phyloP scores from a whole-genome alignment of 768 basidiomycete genomes.

The Pisolithus sp. region DNA sequence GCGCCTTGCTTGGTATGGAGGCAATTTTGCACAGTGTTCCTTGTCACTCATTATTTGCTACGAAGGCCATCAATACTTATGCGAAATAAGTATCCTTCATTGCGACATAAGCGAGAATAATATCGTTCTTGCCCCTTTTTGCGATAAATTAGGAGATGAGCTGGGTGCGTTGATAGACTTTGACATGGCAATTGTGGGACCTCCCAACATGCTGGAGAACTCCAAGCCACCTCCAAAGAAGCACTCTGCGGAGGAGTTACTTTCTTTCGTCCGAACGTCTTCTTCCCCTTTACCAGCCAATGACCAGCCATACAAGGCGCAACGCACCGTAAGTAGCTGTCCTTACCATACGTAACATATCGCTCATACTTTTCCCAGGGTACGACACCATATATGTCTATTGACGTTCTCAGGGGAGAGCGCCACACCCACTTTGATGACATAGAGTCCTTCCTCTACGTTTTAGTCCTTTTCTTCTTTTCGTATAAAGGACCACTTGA shows the following conservation, averaged over 20 bases:
- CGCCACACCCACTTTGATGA: constrained; percentile 9
- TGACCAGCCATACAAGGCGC: neutral
- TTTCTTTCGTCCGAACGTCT: neutral
- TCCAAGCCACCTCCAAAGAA: neutral
- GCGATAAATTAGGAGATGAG: constrained; percentile 3
- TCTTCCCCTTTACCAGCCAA: neutral
- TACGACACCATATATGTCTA: constrained; percentile 10
- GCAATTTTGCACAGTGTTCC: neutral
- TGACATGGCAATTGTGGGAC: neutral
- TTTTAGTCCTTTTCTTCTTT: constrained; percentile 11
- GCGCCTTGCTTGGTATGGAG: constrained; percentile 9
- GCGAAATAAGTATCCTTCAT: constrained; percentile 20
- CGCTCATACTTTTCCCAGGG: neutral
- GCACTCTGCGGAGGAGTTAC: neutral
- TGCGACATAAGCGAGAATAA: constrained; percentile 31
- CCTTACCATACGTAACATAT: neutral
- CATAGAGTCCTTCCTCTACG: constrained; percentile 13
- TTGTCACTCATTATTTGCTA: neutral
- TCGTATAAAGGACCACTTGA: constrained; percentile 4
- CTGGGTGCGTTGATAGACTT: constrained; percentile 22
- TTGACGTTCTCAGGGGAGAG: constrained; percentile 1
- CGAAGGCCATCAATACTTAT: constrained; percentile 15
- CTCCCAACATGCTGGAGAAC: neutral
- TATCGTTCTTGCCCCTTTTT: constrained; percentile 20
- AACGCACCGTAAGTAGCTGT: constrained; percentile 1